Evolutionary conservation across 129 eudicot species (phyloP).

Genomic region (Flaveria robusta): DNA sequence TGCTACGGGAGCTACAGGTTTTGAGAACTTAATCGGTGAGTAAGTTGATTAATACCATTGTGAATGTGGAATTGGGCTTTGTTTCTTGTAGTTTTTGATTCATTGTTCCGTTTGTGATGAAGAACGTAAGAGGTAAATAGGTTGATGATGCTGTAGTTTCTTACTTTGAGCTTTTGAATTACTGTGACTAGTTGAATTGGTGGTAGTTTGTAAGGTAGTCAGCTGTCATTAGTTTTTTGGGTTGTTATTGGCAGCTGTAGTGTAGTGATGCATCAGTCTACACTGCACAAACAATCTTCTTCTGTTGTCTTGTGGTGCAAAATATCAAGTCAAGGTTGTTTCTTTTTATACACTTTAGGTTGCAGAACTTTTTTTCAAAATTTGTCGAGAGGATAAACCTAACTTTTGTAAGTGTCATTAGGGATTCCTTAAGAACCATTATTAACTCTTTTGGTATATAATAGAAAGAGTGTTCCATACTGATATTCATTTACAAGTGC

Average conservation of each 20-base stretch:
- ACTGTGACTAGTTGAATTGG: background rate
- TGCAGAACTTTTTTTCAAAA: background rate
- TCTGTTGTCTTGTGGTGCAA: slow-evolving; percentile 14
- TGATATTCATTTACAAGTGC: background rate
- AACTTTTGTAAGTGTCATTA: background rate
- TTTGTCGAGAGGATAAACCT: background rate
- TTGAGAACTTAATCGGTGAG: slow-evolving; percentile 59
- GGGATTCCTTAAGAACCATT: background rate
- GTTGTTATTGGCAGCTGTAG: slow-evolving; percentile 3
- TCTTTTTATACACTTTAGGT: background rate
- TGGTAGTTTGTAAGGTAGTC: background rate
- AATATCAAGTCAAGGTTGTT: slow-evolving; percentile 4
- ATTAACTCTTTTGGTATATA: background rate
- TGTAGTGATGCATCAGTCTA: background rate
- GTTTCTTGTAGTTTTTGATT: background rate
- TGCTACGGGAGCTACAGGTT: slow-evolving; percentile 30
- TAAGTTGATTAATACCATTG: background rate
- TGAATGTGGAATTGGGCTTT: slow-evolving; percentile 1
- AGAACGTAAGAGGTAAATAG: slow-evolving; percentile 2
- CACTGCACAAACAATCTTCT: background rate
- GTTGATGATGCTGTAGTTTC: slow-evolving; percentile 12
- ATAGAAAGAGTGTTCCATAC: background rate
- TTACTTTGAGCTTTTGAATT: slow-evolving; percentile 3
- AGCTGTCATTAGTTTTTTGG: background rate
- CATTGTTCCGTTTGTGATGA: background rate